These are phyloP conservation scores for Talaromyces proteolyticus DNA, from an alignment of 495 filamentous ascomycete species.

Conservation along the genomic window DNA sequence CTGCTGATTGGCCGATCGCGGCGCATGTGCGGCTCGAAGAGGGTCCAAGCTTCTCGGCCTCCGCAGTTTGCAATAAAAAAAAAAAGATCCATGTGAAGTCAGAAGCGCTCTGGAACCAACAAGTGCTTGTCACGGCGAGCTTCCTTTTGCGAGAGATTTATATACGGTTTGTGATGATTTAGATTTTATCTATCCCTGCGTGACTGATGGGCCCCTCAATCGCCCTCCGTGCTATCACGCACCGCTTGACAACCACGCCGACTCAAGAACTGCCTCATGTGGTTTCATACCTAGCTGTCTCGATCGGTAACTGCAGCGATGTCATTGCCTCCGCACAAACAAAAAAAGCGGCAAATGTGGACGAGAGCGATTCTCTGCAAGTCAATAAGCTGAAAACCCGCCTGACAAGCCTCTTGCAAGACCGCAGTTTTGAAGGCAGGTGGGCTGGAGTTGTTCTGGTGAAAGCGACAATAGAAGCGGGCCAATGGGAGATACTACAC, in stretches of 20 bases:
- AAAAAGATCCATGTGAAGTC: not conserved
- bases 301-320: constrained; percentile 54
- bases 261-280: constrained; percentile 57
- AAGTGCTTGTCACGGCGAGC: too few relatives aligned
- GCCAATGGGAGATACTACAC: constrained; percentile 72
- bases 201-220: constrained; percentile 9
- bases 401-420: constrained; percentile 67
- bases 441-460: constrained; percentile 72
- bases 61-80: not conserved
- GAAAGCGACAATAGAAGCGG: constrained; percentile 74
- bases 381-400: constrained; percentile 77
- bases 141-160: too few relatives aligned
- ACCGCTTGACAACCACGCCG: constrained; percentile 59
- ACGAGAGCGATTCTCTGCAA: constrained; percentile 53
- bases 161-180: too few relatives aligned
- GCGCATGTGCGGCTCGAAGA: not conserved
- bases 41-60: not conserved
- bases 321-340: constrained; percentile 40
- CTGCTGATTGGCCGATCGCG: too few relatives aligned
- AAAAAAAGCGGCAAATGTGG: constrained; percentile 46
- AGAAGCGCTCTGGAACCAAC: too few relatives aligned
- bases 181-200: not conserved
- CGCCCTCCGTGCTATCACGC: constrained; percentile 56
- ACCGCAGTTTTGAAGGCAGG: constrained; percentile 62
- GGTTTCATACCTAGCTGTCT: constrained; percentile 53